Evolutionary conservation across 1,284 basidiomycete species (phyloP), one percentile per base, ranked within the genome.

Genomic region (Ceratobasidium sp.): DNA sequence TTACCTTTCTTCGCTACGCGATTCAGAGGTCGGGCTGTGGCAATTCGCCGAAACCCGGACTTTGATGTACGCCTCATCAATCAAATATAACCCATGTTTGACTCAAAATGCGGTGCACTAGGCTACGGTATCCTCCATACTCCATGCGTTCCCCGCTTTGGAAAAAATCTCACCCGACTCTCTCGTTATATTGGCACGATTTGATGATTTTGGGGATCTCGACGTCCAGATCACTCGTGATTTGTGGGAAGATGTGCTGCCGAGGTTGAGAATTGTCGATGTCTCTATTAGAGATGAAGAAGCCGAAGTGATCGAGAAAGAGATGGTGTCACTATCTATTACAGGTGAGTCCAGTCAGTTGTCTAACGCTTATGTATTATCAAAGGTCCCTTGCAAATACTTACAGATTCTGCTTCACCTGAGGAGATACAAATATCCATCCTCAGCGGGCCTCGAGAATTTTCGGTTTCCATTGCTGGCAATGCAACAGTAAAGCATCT

Each of bases 151-250:
- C n/a, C 66, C 52, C 26, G 28, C 44, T 6, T 43, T 58, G 32
- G 30, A 52, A n/a, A 28, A n/a, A 13, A 46, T n/a, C 4, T 26
- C 66, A 6, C 5, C 46, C 35, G 44, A 52, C n/a, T 43, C 28
- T 21, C 44, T 70, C 35, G 30, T 23, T 1, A 13, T 70, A 7
- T 58, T 32, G 11, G 52, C 66, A 2, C 18, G 16, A 26, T 70
- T 70, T 49, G 32, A 41, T 5, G 54, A 58, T 14, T 70, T 35
- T 49, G 66, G 54, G 13, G 54, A 55, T 26, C 16, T 70, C n/a
- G 26, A 26, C 5, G 38, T 70, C 9, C 52, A 70, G 8, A 30
- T 70, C 26, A 55, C 21, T n/a, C 14, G 23, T 21, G 54, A 70
- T 35, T 28, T 70, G 18, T 70, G 66, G 66, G 11, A 7, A 2